A percentile compares a stretch with the other conserved stretches of the same genome.
phyloP scores from a whole-genome alignment of 1,139 yeast genomes.

The Pichia sp. region DNA sequence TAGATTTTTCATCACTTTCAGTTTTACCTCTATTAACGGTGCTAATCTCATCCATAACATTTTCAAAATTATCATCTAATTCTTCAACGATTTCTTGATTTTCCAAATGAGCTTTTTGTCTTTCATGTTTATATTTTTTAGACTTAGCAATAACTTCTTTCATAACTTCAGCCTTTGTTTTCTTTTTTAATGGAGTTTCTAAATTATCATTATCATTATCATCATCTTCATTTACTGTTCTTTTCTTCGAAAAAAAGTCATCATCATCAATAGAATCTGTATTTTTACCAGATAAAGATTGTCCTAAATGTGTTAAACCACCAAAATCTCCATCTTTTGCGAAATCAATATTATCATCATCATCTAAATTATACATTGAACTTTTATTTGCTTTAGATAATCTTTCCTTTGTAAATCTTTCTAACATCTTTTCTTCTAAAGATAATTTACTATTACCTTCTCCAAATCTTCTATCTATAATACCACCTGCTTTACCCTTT shows the following conservation, averaged over 20 bases:
- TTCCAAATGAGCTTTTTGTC: conserved; percentile 72
- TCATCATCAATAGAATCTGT: conserved; percentile 35
- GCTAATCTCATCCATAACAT: conserved; percentile 59
- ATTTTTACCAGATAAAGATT: conserved; percentile 32
- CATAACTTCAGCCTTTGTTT: conserved; percentile 93
- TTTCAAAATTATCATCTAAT: conserved; percentile 74
- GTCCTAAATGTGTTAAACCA: conserved; percentile 76
- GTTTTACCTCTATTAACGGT: conserved; percentile 23
- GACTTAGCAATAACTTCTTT: conserved; percentile 94
- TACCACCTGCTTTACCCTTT: conserved; percentile 70
- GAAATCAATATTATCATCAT: conserved; percentile 48
- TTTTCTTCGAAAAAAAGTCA: conserved; percentile 29
- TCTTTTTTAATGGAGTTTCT: conserved; percentile 48
- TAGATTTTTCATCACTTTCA: conserved; percentile 29
- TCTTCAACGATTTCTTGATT: conserved; percentile 66
- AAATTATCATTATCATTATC: conserved; percentile 36
- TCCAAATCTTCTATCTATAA: conserved; percentile 88
- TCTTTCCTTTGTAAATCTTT: conserved; percentile 85
- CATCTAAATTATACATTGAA: conserved; percentile 68
- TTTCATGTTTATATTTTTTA: conserved; percentile 79
- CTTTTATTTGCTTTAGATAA: conserved; percentile 51
- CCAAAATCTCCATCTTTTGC: conserved; percentile 32
- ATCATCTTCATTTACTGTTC: conserved; percentile 21
- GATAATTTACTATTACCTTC: conserved; percentile 68
- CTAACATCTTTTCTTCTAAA: conserved; percentile 91